Conservation (phyloP, 257 asterid genomes). For the Solanum habrochaites region DNA sequence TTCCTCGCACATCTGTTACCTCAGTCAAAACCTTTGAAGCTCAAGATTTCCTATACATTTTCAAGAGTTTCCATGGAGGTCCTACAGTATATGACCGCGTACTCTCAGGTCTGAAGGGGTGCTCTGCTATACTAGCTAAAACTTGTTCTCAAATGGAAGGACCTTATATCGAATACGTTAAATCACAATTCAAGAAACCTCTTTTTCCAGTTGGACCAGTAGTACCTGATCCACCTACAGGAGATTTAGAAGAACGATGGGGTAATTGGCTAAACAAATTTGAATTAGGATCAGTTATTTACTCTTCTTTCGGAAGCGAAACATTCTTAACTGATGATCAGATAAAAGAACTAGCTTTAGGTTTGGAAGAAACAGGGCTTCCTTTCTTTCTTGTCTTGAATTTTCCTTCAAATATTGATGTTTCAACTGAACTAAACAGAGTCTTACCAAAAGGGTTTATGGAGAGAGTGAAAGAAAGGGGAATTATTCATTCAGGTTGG, state of each 20-base stretch:
- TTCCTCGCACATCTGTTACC: conserved; percentile 31
- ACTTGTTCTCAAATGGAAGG: conserved; percentile 45
- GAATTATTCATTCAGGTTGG: conserved; percentile 40
- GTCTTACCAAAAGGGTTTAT: conserved; percentile 33
- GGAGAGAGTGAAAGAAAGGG: conserved; percentile 24
- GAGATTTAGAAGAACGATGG: conserved; percentile 23
- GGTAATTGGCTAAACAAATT: conserved; percentile 23
- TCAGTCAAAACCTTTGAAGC: conserved; percentile 28
- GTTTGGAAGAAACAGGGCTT: conserved; percentile 31
- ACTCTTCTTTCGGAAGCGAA: conserved; percentile 54
- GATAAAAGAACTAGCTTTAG: conserved; percentile 25
- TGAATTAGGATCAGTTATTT: conserved; percentile 18
- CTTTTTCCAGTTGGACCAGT: conserved; percentile 36
- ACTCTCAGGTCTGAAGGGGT: conserved; percentile 20
- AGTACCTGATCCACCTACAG: conserved; percentile 23
- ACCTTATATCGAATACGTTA: conserved; percentile 27
- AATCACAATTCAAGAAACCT: conserved; percentile 33
- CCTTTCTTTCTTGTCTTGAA: conserved; percentile 42
- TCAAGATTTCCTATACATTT: conserved; percentile 31
- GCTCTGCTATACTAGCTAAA: conserved; percentile 39
- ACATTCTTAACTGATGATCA: conserved; percentile 33
- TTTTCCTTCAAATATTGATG: conserved; percentile 16
- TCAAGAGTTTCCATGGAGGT: conserved; percentile 24
- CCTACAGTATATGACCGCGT: conserved; percentile 34
- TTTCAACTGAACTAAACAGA: conserved; percentile 9